Percentiles rank a stretch among this genome's conserved stretches.
phyloP scores from a whole-genome alignment of 2,329 filamentous ascomycete genomes.

The Aulographum hederae region DNA sequence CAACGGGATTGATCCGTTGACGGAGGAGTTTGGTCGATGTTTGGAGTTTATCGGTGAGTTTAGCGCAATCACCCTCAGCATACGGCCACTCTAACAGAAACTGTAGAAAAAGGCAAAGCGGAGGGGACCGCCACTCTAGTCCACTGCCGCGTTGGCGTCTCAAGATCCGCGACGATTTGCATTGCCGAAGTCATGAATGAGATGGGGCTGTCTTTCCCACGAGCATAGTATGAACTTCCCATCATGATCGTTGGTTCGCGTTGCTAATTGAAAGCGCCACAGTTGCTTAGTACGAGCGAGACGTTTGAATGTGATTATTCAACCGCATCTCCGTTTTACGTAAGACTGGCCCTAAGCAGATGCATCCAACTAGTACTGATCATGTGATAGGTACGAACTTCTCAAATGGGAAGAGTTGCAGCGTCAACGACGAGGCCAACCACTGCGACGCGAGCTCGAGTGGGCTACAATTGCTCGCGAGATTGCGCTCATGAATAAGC shows the following conservation, averaged over 20 bases:
- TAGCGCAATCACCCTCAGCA: too few species aligned
- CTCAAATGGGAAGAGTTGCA: constrained; percentile 87
- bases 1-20: constrained; percentile 78
- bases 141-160: constrained; percentile 91
- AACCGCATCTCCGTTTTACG: constrained; percentile 84
- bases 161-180: constrained; percentile 87
- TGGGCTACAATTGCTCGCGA: constrained; percentile 80
- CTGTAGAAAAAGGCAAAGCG: constrained; percentile 59
- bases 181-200: constrained; percentile 96
- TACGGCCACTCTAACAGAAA: too few species aligned
- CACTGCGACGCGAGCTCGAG: constrained; percentile 61
- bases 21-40: constrained; percentile 67
- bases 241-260: constrained; percentile 1
- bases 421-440: constrained; percentile 33
- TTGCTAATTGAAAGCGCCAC: constrained; percentile 16
- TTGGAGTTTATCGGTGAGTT: constrained; percentile 85
- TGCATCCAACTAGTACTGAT: constrained; percentile 2
- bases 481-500: constrained; percentile 89
- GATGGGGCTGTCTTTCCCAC: constrained; percentile 63
- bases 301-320: constrained; percentile 91
- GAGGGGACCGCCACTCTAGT: constrained; percentile 76
- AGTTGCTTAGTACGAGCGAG: constrained; percentile 91
- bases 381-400: constrained; percentile 49
- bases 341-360: constrained; percentile 21
- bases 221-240: constrained; percentile 52